Conservation (phyloP, 257 asterid species). For the Scutellaria baicalensis region DNA sequence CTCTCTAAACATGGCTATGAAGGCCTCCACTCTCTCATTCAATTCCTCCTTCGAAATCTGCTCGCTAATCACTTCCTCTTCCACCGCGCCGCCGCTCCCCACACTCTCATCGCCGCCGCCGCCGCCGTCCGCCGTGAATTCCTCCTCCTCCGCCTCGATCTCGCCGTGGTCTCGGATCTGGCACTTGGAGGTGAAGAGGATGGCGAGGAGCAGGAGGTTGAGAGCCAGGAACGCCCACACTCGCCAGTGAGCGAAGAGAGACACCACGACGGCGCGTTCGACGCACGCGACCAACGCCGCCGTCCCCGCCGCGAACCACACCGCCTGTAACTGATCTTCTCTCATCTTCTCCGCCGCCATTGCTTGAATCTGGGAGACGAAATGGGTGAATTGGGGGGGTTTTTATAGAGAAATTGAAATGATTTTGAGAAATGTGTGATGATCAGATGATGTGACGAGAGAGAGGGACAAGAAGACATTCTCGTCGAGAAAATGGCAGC, state of each 20-base stretch:
- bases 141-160: background rate
- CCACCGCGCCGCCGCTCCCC: background rate
- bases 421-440: conserved; percentile 17
- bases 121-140: background rate
- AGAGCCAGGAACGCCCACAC: conserved; percentile 55
- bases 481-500: conserved; percentile 19
- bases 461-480: conserved; percentile 65
- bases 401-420: conserved; percentile 14
- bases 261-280: conserved; percentile 39
- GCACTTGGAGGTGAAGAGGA: conserved; percentile 53
- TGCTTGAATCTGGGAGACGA: background rate
- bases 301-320: conserved; percentile 71
- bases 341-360: conserved; percentile 27
- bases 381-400: background rate
- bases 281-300: conserved; percentile 61
- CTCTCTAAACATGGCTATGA: conserved; percentile 73
- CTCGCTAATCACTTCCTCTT: background rate
- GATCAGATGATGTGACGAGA: conserved; percentile 28
- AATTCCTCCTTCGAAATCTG: conserved; percentile 63
- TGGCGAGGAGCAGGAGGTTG: conserved; percentile 59
- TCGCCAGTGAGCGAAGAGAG: conserved; percentile 55
- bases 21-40: conserved; percentile 68
- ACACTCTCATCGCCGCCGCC: background rate
- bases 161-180: background rate
- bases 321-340: conserved; percentile 43